These are phyloP conservation scores for Jatropha podagrica DNA, from an alignment of 441 rosid species.

Conservation along the genomic window DNA sequence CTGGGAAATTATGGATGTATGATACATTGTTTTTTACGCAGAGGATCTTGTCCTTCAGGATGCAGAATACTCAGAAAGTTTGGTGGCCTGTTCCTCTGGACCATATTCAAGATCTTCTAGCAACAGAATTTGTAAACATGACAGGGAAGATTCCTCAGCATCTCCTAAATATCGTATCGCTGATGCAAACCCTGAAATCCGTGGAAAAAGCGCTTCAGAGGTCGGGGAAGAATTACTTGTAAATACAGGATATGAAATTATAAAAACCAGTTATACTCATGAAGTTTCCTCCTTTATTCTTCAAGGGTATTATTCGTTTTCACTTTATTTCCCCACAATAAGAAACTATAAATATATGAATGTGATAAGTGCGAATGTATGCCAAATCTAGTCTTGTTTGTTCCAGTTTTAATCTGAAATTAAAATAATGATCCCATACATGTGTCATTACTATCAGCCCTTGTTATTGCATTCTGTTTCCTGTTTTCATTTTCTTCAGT, in stretches of 20 bases:
- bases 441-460: neutral
- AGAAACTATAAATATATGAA: neutral
- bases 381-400: neutral
- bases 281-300: constrained; percentile 37
- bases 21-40: constrained; percentile 24
- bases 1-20: constrained; percentile 6
- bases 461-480: neutral
- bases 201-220: constrained; percentile 25
- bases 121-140: constrained; percentile 22
- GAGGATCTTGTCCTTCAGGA: constrained; percentile 46
- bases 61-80: constrained; percentile 32
- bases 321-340: constrained; percentile 9
- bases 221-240: constrained; percentile 29
- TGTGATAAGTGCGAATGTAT: neutral
- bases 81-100: constrained; percentile 22
- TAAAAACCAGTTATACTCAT: constrained; percentile 26
- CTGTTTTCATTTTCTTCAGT: neutral
- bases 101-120: constrained; percentile 32
- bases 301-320: constrained; percentile 44
- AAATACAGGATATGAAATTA: constrained; percentile 34
- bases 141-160: constrained; percentile 32
- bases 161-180: constrained; percentile 14
- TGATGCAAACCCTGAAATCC: constrained; percentile 24
- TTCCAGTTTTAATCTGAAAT: constrained; percentile 6
- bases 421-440: neutral